Base-by-base conservation (phyloP, 768 basidiomycete species). In the Trametes cinnabarina region DNA sequence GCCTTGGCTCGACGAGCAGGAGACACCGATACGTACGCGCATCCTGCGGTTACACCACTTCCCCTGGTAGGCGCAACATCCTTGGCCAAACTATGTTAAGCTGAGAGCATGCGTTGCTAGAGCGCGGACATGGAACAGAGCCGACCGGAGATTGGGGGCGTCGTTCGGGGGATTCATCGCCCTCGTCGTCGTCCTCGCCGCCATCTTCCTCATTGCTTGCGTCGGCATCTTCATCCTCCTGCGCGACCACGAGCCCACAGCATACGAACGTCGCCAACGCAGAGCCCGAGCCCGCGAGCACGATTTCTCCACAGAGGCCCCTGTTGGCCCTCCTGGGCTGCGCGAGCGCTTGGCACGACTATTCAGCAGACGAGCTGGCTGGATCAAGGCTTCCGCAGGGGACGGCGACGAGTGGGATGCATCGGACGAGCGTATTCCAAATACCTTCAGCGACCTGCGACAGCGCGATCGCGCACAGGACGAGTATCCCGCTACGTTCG, bases 201-300 rank as follows among this genome's bases (percentile, higher is more conserved):
- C 80, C 55, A 72, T 89, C 52, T 80, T 88, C 68, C 61, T 85
- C 57, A 65, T 74, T 28, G 78, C 80, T 47, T 82, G 78, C 66
- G 69, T 73, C 15, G 85, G 78, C 34, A 79, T 85, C 37, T 78
- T 80, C 68, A 77, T 80, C 63, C 79, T 90, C 34, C 72, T 88
- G 17, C 78, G 80, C 40, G 69, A 81, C 47, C 75, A 82, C 66
- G 73, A 75, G 35, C 76, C 76, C 25, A 73, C 72, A 34, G 72
- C 63, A 5, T 55, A 66, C 56, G 66, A 67, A 26, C 69, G 70
- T 42, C 68, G 61, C 15, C 67, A 62, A n/a, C 65, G 69, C 22
- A 67, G 66, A 42, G 68, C 64, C 59, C 63, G 69, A 20, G 54
- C 60, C 17, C 63, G 47, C 39, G 44, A 20, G 59, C 62, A 23